These are phyloP conservation scores for Trametes versicolor DNA, from an alignment of 1,284 basidiomycete genomes.

Conservation along the genomic window DNA sequence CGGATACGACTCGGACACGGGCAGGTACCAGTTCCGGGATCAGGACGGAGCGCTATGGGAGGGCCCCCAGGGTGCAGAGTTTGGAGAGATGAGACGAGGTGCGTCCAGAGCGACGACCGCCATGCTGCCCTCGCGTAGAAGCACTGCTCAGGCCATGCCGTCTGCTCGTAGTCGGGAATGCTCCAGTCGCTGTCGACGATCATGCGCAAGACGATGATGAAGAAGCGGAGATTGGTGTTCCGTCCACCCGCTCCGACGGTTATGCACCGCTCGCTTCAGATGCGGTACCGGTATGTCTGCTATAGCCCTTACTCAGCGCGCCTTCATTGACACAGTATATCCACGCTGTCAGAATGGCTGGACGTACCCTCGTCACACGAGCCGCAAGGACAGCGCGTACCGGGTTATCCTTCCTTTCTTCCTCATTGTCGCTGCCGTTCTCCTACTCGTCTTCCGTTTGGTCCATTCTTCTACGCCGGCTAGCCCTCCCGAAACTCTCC, in stretches of 20 bases:
- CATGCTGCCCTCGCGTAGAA: conserved; percentile 12
- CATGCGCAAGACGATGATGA: conserved; percentile 37
- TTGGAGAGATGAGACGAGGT: conserved; percentile 49
- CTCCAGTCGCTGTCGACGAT: conserved; percentile 33
- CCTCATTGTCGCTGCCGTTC: conserved; percentile 69
- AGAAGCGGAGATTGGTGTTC: conserved; percentile 63
- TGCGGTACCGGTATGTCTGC: conserved; percentile 60
- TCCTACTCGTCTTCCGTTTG: conserved; percentile 74
- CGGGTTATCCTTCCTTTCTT: conserved; percentile 78
- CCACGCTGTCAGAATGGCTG: conserved; percentile 9
- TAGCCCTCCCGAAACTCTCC: conserved; percentile 41
- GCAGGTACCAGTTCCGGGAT: conserved; percentile 50
- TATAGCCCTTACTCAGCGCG: neutral
- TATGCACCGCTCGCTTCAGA: conserved; percentile 64
- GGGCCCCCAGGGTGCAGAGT: conserved; percentile 48
- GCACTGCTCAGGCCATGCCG: conserved; percentile 14
- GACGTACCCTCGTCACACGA: conserved; percentile 19
- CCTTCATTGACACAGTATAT: neutral
- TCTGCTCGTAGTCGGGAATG: conserved; percentile 35
- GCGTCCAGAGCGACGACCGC: conserved; percentile 29
- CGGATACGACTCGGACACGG: conserved; percentile 53
- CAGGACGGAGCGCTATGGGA: conserved; percentile 48
- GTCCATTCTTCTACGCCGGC: conserved; percentile 54
- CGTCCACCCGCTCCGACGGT: conserved; percentile 53
- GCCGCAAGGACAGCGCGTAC: conserved; percentile 54